A percentile compares a stretch with the other conserved stretches of the same genome.
Evolutionary conservation across 1,284 basidiomycete species (phyloP).

Genomic region (Pseudozyma sp.): DNA sequence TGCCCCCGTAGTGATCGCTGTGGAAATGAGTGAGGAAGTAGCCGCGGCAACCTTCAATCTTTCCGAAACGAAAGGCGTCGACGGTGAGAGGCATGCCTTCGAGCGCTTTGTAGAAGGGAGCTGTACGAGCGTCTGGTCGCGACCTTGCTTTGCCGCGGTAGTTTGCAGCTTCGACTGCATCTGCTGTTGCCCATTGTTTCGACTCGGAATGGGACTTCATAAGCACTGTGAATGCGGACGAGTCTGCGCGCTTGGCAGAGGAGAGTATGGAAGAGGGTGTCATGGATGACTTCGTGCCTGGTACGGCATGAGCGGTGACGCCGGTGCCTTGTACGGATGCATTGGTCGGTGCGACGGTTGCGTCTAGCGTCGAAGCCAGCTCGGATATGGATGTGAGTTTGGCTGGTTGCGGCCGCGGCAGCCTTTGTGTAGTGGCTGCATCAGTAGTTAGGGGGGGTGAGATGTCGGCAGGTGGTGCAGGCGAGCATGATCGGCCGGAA

Average conservation of each 20-base stretch:
- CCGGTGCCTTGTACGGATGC: not conserved
- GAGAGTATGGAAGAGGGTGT: conserved; percentile 23
- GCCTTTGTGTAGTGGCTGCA: not conserved
- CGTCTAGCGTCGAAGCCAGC: conserved; percentile 29
- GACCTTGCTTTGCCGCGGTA: conserved; percentile 42
- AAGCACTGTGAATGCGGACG: conserved; percentile 57
- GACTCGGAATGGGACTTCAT: conserved; percentile 59
- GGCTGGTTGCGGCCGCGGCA: conserved; percentile 3
- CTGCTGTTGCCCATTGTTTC: conserved; percentile 60
- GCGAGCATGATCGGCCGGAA: conserved; percentile 21
- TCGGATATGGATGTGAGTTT: conserved; percentile 43
- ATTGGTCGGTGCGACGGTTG: conserved; percentile 17
- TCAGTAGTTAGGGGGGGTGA: not conserved
- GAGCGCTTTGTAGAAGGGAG: conserved; percentile 72
- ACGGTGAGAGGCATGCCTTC: conserved; percentile 97
- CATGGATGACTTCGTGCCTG: not conserved
- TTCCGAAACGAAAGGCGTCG: conserved; percentile 92
- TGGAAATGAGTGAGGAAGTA: conserved; percentile 79
- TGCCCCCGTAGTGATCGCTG: conserved; percentile 71
- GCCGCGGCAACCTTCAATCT: conserved; percentile 85
- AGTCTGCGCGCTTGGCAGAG: conserved; percentile 28
- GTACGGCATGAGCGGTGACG: not conserved
- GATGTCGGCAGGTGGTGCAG: conserved; percentile 2
- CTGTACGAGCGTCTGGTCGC: conserved; percentile 32
- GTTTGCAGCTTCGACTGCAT: conserved; percentile 54